phyloP scores from a whole-genome alignment of 768 basidiomycete species.

The Tylopilus felleus region DNA sequence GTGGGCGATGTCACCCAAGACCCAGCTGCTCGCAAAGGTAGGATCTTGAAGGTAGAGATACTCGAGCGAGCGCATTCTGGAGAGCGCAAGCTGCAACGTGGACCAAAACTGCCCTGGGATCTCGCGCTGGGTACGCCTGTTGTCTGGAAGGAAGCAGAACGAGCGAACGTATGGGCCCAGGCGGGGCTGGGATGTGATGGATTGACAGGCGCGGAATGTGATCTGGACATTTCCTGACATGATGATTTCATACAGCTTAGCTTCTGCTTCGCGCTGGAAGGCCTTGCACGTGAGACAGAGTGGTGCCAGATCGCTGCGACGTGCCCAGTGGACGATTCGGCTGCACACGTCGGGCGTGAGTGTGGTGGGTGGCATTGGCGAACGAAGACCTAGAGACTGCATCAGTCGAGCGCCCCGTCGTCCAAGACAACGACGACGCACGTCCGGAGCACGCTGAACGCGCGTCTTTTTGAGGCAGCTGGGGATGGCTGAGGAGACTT shows the following conservation, averaged over 20 bases:
- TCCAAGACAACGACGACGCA: not conserved
- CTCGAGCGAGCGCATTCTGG: conserved; percentile 43
- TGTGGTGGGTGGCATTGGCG: conserved; percentile 14
- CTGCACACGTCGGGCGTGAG: conserved; percentile 44
- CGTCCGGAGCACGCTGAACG: not conserved
- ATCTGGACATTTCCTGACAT: conserved; percentile 36
- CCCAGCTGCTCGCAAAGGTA: conserved; percentile 39
- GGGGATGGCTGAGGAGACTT: not conserved
- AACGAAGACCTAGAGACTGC: not conserved
- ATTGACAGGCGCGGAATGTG: conserved; percentile 37
- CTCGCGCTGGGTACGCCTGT: conserved; percentile 23
- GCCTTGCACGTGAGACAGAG: conserved; percentile 46
- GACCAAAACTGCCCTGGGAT: conserved; percentile 42
- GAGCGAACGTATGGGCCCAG: conserved; percentile 42
- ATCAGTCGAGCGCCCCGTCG: not conserved
- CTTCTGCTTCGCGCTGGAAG: conserved; percentile 48
- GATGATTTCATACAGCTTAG: conserved; percentile 42
- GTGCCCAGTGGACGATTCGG: conserved; percentile 38
- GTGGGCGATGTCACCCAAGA: conserved; percentile 39
- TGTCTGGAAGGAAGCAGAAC: conserved; percentile 41
- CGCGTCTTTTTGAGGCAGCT: not conserved
- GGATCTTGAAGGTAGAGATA: conserved; percentile 42
- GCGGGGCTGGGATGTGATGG: conserved; percentile 35
- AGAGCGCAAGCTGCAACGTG: conserved; percentile 41
- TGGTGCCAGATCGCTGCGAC: conserved; percentile 37